Conservation (phyloP, 306 rosid species). For the Casuarina equisetifolia region DNA sequence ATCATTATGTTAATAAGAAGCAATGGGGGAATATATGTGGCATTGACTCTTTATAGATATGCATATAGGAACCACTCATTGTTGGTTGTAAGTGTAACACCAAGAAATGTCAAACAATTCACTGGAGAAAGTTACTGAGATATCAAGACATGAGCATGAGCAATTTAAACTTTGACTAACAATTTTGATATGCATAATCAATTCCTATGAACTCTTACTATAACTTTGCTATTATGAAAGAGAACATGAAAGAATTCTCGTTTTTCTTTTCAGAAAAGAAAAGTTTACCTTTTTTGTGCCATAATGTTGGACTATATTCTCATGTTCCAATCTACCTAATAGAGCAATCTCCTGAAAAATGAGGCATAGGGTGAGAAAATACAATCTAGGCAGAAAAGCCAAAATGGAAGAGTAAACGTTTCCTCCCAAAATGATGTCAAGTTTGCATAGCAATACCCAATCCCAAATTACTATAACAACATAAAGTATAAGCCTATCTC, state of each 20-base stretch:
- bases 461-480: constrained; percentile 23
- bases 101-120: not conserved
- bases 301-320: constrained; percentile 83
- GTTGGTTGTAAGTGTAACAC: not conserved
- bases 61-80: not conserved
- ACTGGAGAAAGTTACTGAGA: not conserved
- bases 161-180: not conserved
- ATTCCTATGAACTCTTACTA: constrained; percentile 4
- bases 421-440: not conserved
- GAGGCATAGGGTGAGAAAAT: constrained; percentile 29
- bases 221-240: constrained; percentile 7
- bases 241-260: not conserved
- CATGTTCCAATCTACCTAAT: constrained; percentile 87
- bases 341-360: constrained; percentile 83
- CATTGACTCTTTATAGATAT: not conserved
- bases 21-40: too few relatives aligned
- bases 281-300: constrained; percentile 78
- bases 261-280: not conserved
- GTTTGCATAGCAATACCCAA: constrained; percentile 1
- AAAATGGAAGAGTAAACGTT: constrained; percentile 16
- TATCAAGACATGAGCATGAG: not conserved
- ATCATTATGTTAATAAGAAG: not conserved
- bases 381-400: constrained; percentile 21
- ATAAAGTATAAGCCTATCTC: constrained; percentile 24
- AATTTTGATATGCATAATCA: not conserved